Base-by-base conservation (phyloP, 2,329 filamentous ascomycete species). In the Neofusicoccum kwambonambiense region DNA sequence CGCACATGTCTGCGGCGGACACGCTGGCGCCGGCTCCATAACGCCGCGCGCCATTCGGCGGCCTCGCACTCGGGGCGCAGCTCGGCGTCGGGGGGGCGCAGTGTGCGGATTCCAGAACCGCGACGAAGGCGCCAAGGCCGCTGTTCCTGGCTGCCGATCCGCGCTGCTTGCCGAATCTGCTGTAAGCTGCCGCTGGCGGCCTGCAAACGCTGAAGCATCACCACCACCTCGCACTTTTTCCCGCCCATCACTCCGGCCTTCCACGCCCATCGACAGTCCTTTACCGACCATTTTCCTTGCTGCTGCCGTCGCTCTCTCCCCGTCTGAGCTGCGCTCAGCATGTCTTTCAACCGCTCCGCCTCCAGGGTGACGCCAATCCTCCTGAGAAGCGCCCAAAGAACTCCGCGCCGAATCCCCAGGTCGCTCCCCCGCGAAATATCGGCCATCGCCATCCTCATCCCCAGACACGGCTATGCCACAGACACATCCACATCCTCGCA, bases 391-490 rank as follows among this genome's bases (percentile, higher is more conserved):
- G 79, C 79, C 67, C 76, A 76, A 67, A 75, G 80, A 69, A 74
- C 76, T 64, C 76, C 77, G 64, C 76, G 77, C 62, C 75, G 78
- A 47, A 73, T 77, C 44, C 75, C 76, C 63, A 72, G 77, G 50
- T 73, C 75, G 45, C 74, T 86, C 50, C 83, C 83, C 65, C 78
- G 81, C 56, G 80, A 83, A 54, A 68, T 87, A 22, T 82, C 83
- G 37, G 85, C 86, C 9, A 79, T 88, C 57, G 85, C 86, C 47
- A 83, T 88, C 61, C 74, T 87, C 63, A 75, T 88, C 19, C 84
- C 85, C 3, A 78, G 80, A 31, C 78, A 84, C 64, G 75, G 76
- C 67, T 81, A 86, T 68, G 80, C 85, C 34, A 89, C 87, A 52
- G 85, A 89, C 68, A 83, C 84, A 12, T 82, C 83, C 13, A 83